phyloP scores from a whole-genome alignment of 192 early-diverging fungal species.

The Backusella tuberculispora region DNA sequence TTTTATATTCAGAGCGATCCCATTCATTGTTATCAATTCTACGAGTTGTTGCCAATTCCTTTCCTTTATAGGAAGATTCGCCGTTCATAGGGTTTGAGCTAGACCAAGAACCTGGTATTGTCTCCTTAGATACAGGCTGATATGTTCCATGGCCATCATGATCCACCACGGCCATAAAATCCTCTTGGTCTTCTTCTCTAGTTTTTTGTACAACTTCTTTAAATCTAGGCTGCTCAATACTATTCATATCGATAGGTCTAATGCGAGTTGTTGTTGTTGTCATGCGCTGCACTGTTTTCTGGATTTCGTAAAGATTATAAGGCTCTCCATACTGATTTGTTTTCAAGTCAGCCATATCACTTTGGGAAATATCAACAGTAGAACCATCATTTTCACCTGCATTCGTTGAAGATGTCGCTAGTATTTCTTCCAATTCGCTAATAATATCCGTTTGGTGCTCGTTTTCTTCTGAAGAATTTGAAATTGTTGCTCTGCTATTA shows the following conservation, averaged over 20 bases:
- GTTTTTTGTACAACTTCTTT: slow-evolving; percentile 39
- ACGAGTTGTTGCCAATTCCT: background rate
- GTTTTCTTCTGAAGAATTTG: slow-evolving; percentile 22
- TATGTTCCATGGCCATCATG: background rate
- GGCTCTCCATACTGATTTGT: background rate
- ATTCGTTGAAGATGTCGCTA: background rate
- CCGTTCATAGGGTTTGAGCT: background rate
- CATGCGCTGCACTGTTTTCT: slow-evolving; percentile 29
- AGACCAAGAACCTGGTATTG: background rate
- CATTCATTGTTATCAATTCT: background rate
- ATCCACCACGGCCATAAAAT: slow-evolving; percentile 39
- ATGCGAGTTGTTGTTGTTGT: slow-evolving; percentile 38
- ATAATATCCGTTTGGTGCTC: slow-evolving; percentile 35
- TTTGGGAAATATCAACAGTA: background rate
- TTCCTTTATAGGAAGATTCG: background rate
- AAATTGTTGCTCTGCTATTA: background rate
- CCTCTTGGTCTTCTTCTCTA: slow-evolving; percentile 39
- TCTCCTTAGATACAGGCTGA: background rate
- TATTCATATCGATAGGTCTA: slow-evolving; percentile 33
- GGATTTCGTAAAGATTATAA: slow-evolving; percentile 38
- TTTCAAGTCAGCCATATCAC: background rate
- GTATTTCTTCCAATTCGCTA: slow-evolving; percentile 39
- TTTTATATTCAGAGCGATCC: background rate
- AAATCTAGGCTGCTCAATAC: slow-evolving; percentile 14
- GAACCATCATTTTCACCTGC: background rate